Evolutionary conservation across 345 rosid species (phyloP).

Genomic region (Rhodamnia rubescens): DNA sequence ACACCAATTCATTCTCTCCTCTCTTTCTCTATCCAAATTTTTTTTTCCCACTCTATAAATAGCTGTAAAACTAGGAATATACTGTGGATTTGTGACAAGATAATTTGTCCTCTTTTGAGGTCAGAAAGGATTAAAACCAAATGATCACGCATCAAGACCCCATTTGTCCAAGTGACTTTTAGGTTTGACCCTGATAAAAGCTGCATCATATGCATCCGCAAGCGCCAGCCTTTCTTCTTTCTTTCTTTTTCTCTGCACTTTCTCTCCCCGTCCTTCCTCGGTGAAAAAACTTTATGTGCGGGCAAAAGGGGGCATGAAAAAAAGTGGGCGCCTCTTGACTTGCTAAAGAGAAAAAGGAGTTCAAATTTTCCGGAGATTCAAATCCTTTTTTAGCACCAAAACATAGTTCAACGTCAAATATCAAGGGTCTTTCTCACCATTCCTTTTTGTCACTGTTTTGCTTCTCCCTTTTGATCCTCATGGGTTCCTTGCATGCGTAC

Average conservation of each 20-base stretch:
- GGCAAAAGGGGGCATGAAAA: not conserved
- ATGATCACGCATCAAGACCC: not conserved
- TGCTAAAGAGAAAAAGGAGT: not conserved
- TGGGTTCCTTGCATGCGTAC: not conserved
- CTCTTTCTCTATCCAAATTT: not conserved
- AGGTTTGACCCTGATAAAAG: constrained; percentile 30
- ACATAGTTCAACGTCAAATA: constrained; percentile 9
- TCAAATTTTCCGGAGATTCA: constrained; percentile 13
- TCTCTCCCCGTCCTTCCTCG: not conserved
- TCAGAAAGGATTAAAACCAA: not conserved
- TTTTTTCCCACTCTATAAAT: not conserved
- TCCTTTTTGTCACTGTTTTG: not conserved
- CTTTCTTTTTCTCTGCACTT: not conserved
- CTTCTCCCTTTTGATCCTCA: not conserved
- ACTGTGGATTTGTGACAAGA: not conserved
- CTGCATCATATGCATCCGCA: constrained; percentile 2
- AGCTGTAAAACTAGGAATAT: not conserved
- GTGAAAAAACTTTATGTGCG: not conserved
- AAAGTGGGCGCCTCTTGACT: not conserved
- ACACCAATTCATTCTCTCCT: not conserved
- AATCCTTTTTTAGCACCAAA: constrained; percentile 23
- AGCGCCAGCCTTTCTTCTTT: constrained; percentile 12
- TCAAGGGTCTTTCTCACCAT: not conserved
- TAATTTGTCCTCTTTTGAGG: not conserved
- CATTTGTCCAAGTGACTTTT: constrained; percentile 7